phyloP scores from a whole-genome alignment of 2,329 filamentous ascomycete species.

The Ophiostoma ips region DNA sequence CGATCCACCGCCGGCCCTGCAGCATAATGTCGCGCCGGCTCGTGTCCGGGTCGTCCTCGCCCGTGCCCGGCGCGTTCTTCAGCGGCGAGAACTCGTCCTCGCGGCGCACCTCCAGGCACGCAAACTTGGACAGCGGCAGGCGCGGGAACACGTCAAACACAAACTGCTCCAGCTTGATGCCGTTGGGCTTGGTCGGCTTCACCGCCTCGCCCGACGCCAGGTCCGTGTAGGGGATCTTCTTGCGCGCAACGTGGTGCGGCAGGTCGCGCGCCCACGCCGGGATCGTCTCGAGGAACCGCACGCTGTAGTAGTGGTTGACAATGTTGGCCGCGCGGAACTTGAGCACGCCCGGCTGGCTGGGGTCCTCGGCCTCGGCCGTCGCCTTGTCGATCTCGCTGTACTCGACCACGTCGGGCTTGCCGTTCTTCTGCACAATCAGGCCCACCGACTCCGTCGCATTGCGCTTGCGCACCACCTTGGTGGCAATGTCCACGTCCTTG shows the following conservation, averaged over 20 bases:
- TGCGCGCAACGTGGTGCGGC: conserved; percentile 89
- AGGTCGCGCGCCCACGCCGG: conserved; percentile 74
- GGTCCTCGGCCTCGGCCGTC: conserved; percentile 79
- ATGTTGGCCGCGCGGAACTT: conserved; percentile 98
- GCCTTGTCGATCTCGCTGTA: conserved; percentile 91
- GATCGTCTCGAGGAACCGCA: conserved; percentile 80
- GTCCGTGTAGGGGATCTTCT: conserved; percentile 91
- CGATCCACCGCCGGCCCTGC: conserved; percentile 77
- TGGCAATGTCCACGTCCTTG: conserved; percentile 86
- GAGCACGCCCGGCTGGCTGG: conserved; percentile 65
- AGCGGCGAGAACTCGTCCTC: conserved; percentile 97
- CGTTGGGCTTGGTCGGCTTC: conserved; percentile 91
- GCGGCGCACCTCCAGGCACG: conserved; percentile 86
- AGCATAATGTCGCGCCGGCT: conserved; percentile 80
- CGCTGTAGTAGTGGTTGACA: conserved; percentile 99
- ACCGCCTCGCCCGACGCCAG: conserved; percentile 62
- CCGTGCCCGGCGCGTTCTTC: conserved; percentile 77
- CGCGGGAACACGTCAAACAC: conserved; percentile 97
- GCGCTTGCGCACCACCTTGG: conserved; percentile 98
- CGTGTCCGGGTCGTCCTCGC: conserved; percentile 87
- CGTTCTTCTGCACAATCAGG: conserved; percentile 87
- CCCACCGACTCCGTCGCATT: conserved; percentile 92
- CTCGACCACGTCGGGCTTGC: conserved; percentile 92
- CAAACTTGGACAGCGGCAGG: conserved; percentile 75
- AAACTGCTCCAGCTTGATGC: conserved; percentile 98